Conservation (phyloP, 2,329 filamentous ascomycete genomes). For the Fusarium hostae region DNA sequence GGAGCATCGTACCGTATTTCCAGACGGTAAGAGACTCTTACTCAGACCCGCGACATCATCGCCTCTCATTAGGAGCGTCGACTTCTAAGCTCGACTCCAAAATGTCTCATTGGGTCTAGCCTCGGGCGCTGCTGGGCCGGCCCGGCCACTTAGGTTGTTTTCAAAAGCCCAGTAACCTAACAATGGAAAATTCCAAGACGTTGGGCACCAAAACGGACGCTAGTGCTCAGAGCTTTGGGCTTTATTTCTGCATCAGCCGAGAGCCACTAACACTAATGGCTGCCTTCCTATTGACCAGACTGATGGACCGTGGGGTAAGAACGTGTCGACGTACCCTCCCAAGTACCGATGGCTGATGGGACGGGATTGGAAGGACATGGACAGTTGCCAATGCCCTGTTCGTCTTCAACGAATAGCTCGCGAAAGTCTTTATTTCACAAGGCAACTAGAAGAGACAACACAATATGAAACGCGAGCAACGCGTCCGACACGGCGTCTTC, state of each 20-base stretch:
- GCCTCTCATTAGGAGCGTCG: constrained; percentile 18
- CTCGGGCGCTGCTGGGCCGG: constrained; percentile 43
- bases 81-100: constrained; percentile 20
- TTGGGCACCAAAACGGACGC: constrained; percentile 47
- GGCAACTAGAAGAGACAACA: constrained; percentile 19
- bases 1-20: background rate
- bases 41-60: constrained; percentile 17
- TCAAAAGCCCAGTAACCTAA: constrained; percentile 32
- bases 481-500: constrained; percentile 21
- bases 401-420: constrained; percentile 16
- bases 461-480: constrained; percentile 27
- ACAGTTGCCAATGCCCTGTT: constrained; percentile 4
- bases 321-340: constrained; percentile 19
- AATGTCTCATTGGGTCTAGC: constrained; percentile 36
- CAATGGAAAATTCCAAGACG: constrained; percentile 26
- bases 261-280: constrained; percentile 39
- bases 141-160: constrained; percentile 37
- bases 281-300: constrained; percentile 43
- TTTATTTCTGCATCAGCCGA: constrained; percentile 42
- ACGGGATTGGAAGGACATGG: constrained; percentile 10
- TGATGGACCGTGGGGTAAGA: constrained; percentile 38
- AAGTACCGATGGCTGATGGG: constrained; percentile 22
- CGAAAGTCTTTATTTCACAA: constrained; percentile 9
- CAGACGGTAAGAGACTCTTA: constrained; percentile 15
- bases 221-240: constrained; percentile 36